A percentile compares a stretch with the other conserved stretches of the same genome.
These are phyloP conservation scores for Eucalyptus tenuipes DNA, from an alignment of 345 rosid genomes.

Conservation along the genomic window DNA sequence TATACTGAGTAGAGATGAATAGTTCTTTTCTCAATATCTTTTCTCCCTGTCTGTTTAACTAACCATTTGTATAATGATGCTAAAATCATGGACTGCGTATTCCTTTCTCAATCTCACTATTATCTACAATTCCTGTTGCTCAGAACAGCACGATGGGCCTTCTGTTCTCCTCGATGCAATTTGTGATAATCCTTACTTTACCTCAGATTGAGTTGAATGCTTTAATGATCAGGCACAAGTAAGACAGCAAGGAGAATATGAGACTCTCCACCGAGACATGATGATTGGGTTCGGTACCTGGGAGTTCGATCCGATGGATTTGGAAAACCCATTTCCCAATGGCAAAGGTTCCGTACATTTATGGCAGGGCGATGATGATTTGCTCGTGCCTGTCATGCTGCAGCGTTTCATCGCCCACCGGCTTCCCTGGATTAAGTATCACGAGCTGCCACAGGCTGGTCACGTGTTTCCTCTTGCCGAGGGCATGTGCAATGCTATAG, in stretches of 20 bases:
- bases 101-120: neutral
- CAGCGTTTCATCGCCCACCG: slow-evolving; percentile 38
- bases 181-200: neutral
- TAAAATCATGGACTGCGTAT: neutral
- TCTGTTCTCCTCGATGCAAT: neutral
- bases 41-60: neutral
- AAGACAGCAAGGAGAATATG: slow-evolving; percentile 54
- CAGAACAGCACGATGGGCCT: neutral
- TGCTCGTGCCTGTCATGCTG: slow-evolving; percentile 30
- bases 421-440: slow-evolving; percentile 53
- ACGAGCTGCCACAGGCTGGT: slow-evolving; percentile 45
- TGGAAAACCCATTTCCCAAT: slow-evolving; percentile 34
- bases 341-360: slow-evolving; percentile 38
- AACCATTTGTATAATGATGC: neutral
- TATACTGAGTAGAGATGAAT: neutral
- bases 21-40: neutral
- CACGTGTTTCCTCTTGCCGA: slow-evolving; percentile 33
- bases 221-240: neutral
- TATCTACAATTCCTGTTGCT: neutral
- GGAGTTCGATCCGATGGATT: slow-evolving; percentile 48
- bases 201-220: neutral
- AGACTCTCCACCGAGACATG: slow-evolving; percentile 34
- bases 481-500: slow-evolving; percentile 25
- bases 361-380: slow-evolving; percentile 61
- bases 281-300: slow-evolving; percentile 40